Percentiles rank a stretch among this genome's conserved stretches.
These are phyloP conservation scores for Kwoniella botswanensis DNA, from an alignment of 768 basidiomycete genomes.

Conservation along the genomic window DNA sequence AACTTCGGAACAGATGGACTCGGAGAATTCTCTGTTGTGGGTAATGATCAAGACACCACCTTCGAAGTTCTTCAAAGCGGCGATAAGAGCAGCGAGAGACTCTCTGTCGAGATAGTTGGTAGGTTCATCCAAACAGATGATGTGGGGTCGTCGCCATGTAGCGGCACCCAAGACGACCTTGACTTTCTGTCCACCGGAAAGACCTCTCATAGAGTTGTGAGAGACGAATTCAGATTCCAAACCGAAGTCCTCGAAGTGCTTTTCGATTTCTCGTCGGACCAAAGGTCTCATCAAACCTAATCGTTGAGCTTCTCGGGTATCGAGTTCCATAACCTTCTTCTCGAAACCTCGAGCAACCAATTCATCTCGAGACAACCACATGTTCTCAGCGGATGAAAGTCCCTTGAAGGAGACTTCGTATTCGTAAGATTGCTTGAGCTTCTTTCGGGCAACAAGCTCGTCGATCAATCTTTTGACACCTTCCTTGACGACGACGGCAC, in stretches of 20 bases:
- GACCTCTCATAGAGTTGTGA: slow-evolving; percentile 99
- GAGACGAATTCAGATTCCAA: slow-evolving; percentile 98
- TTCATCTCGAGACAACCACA: slow-evolving; percentile 95
- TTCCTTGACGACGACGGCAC: slow-evolving; percentile 79
- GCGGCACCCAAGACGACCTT: slow-evolving; percentile 98
- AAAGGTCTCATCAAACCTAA: slow-evolving; percentile 93
- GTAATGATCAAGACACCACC: slow-evolving; percentile 98
- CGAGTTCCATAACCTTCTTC: slow-evolving; percentile 98
- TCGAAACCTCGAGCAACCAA: slow-evolving; percentile 97
- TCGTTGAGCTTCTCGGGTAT: slow-evolving; percentile 95
- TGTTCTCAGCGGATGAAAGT: slow-evolving; percentile 94
- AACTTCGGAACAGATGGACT: slow-evolving; percentile 95
- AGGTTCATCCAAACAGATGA: slow-evolving; percentile 96
- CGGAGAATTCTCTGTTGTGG: slow-evolving; percentile 98
- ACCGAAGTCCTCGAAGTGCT: slow-evolving; percentile 95
- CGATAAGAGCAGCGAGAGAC: slow-evolving; percentile 97
- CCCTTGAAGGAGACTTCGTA: slow-evolving; percentile 97
- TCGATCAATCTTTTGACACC: slow-evolving; percentile 95
- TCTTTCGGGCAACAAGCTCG: slow-evolving; percentile 88
- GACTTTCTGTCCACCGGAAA: slow-evolving; percentile 98
- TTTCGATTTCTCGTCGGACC: slow-evolving; percentile 98
- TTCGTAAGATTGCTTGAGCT: slow-evolving; percentile 99
- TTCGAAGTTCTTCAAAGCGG: slow-evolving; percentile 96
- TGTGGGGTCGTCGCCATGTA: slow-evolving; percentile 97
- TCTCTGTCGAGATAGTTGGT: slow-evolving; percentile 99